Base-by-base conservation (phyloP, 2,329 filamentous ascomycete genomes). In the Reticulascus tulasneorum region DNA sequence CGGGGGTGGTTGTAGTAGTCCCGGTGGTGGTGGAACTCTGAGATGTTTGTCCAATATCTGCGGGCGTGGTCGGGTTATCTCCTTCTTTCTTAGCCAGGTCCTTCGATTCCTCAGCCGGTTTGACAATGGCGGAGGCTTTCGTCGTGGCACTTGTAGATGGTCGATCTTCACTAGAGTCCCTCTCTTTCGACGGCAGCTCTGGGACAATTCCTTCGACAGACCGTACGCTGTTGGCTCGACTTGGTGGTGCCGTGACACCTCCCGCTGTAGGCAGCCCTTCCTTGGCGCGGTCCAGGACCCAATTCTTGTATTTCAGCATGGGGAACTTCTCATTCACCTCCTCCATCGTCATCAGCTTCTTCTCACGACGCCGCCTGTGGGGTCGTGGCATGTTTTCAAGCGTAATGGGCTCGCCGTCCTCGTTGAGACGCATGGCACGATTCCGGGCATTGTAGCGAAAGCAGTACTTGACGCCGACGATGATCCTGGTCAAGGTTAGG, bases 331-430 rank as follows among this genome's bases (percentile, higher is more conserved):
- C 89, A 58, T 98, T 97, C 45, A 98, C 93, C 64, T 98, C 93
- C 44, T 98, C 93, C 82, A 97, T 96, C 3, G 86, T 86, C 93
- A 98, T 97, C 49, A 98, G 64, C 62, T 96, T 98, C 79, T 98
- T 98, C 63, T 98, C 93, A 41, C 90, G 80, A 47, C 91, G 79
- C 53, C 91, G 78, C 38, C 93, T 79, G 59, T 93, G 90, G 33
- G 88, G 84, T 42, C 88, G 64, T 39, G 88, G 86, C 76, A 97
- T 89, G 38, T 83, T 77, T 40, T 90, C 78, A 47, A 98, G 70
- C 45, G 89, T 89, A 54, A 98, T 94, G 12, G 85, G 86, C 45
- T 96, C 90, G 57, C 86, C 85, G 48, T 90, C 86, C 51, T 89
- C 86, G 47, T 71, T 86, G 68, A 64, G 76, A 67, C 87, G 81